Evolutionary conservation across 169 alveolate genomes (phyloP).

Genomic region (Cyclospora cayetanensis): DNA sequence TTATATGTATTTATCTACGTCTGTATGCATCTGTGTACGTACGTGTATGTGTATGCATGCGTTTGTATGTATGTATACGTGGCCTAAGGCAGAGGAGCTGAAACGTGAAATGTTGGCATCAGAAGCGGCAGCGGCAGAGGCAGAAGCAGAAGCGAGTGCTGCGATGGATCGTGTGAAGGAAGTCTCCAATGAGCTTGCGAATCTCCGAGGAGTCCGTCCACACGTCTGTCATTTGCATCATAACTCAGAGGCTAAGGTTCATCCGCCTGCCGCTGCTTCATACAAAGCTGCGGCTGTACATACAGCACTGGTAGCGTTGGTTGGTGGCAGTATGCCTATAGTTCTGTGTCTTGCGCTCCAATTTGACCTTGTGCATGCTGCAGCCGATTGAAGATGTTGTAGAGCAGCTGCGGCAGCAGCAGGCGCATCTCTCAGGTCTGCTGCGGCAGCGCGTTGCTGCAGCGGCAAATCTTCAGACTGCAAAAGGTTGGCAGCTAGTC

Average conservation of each 20-base stretch:
- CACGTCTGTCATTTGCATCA: too few species aligned
- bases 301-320: neutral
- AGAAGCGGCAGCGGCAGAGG: too few species aligned
- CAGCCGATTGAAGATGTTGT: neutral
- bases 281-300: neutral
- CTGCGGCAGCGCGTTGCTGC: conserved; percentile 21
- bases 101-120: too few species aligned
- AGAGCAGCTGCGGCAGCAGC: conserved; percentile 37
- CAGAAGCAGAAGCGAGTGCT: too few species aligned
- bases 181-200: too few species aligned
- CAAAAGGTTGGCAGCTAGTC: neutral
- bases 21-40: too few species aligned
- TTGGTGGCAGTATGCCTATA: neutral
- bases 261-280: neutral
- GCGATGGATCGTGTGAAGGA: too few species aligned
- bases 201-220: too few species aligned
- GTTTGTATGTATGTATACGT: neutral
- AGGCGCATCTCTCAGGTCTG: neutral
- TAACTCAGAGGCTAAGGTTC: too few species aligned
- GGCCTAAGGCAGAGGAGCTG: too few species aligned
- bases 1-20: too few species aligned
- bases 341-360: neutral
- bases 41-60: neutral
- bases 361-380: neutral
- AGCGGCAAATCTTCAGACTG: neutral